These are phyloP conservation scores for Leucosporidium yakuticum DNA, from an alignment of 768 basidiomycete species.

Conservation along the genomic window DNA sequence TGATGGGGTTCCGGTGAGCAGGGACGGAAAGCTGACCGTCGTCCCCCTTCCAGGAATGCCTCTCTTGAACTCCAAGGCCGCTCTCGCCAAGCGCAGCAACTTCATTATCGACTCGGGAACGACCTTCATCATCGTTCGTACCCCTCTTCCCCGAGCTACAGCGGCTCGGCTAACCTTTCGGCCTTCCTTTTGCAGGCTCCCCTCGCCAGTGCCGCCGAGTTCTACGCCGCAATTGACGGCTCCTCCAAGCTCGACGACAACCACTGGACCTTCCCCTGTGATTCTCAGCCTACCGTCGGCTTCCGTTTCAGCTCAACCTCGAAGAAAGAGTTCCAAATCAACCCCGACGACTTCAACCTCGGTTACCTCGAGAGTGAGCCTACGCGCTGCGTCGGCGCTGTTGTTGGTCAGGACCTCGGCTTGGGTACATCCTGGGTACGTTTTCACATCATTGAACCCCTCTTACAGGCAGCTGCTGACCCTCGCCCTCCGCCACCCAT, in stretches of 20 bases:
- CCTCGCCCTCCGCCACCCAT: too few relatives aligned
- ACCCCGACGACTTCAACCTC: constrained; percentile 61
- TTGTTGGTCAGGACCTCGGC: constrained; percentile 57
- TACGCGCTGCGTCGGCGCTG: constrained; percentile 41
- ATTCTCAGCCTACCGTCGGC: constrained; percentile 5
- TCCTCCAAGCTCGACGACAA: not conserved
- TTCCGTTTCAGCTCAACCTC: constrained; percentile 43
- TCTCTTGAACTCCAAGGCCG: too few relatives aligned
- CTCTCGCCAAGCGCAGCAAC: not conserved
- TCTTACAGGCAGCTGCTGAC: too few relatives aligned
- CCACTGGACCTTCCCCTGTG: constrained; percentile 40
- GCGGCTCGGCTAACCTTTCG: constrained; percentile 17
- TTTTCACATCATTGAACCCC: too few relatives aligned
- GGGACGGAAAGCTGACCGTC: too few relatives aligned
- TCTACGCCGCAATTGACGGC: constrained; percentile 1
- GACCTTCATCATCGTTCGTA: constrained; percentile 26
- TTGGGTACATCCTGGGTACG: constrained; percentile 64
- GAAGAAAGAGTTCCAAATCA: constrained; percentile 1
- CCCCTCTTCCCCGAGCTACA: constrained; percentile 5
- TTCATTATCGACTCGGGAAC: constrained; percentile 17
- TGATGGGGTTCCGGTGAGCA: too few relatives aligned
- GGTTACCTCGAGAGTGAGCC: constrained; percentile 14
- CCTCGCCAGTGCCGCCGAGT: not conserved
- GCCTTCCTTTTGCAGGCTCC: too few relatives aligned
- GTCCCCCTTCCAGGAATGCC: too few relatives aligned